A percentile compares a stretch with the other conserved stretches of the same genome.
These are phyloP conservation scores for Halenospora varia DNA, from an alignment of 495 filamentous ascomycete species.

Conservation along the genomic window DNA sequence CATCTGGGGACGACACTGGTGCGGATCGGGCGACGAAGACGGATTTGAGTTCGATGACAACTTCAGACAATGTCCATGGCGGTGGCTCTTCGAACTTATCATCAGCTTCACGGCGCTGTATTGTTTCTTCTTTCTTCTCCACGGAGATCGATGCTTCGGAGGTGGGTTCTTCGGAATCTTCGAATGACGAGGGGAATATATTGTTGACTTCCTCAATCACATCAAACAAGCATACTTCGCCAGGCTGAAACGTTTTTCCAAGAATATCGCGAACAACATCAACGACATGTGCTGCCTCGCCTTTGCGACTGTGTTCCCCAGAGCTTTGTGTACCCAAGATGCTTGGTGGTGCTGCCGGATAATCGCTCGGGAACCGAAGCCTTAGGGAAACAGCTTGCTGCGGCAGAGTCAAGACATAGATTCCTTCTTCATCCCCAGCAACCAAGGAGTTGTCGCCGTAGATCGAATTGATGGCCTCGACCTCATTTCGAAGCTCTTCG, in stretches of 20 bases:
- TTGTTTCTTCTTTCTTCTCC: too few relatives aligned
- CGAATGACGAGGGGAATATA: not conserved
- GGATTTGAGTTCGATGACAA: slow-evolving; percentile 78
- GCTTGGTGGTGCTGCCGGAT: slow-evolving; percentile 64
- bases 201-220: slow-evolving; percentile 63
- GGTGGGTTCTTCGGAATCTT: not conserved
- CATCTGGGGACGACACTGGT: slow-evolving; percentile 56
- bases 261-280: slow-evolving; percentile 63
- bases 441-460: slow-evolving; percentile 68
- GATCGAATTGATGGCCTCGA: slow-evolving; percentile 89
- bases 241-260: slow-evolving; percentile 58
- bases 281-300: slow-evolving; percentile 64
- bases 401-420: slow-evolving; percentile 50
- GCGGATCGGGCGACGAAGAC: slow-evolving; percentile 79
- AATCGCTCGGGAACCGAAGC: slow-evolving; percentile 63
- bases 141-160: not conserved
- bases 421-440: slow-evolving; percentile 27
- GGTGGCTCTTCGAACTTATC: slow-evolving; percentile 38
- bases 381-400: slow-evolving; percentile 49
- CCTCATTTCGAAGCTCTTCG: slow-evolving; percentile 77
- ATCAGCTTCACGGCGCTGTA: not conserved
- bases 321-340: slow-evolving; percentile 65
- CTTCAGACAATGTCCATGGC: slow-evolving; percentile 67
- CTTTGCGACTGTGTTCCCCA: slow-evolving; percentile 54
- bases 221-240: slow-evolving; percentile 84